phyloP scores from a whole-genome alignment of 768 basidiomycete species.

The Pleurotus tuoliensis region DNA sequence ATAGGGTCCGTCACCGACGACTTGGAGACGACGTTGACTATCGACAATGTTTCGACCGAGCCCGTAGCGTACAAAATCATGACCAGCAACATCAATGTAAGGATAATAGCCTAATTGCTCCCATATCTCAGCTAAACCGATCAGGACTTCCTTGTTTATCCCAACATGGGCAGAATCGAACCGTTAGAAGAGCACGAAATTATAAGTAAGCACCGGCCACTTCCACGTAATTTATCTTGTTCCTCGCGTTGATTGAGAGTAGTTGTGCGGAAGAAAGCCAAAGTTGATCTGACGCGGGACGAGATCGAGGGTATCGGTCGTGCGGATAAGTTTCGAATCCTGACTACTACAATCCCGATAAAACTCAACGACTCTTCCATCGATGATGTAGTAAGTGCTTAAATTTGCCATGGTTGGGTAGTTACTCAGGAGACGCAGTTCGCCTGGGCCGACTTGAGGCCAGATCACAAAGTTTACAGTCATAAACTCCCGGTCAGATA shows the following conservation, averaged over 20 bases:
- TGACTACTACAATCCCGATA: neutral
- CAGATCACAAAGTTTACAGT: slow-evolving; percentile 3
- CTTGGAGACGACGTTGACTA: neutral
- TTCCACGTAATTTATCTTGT: neutral
- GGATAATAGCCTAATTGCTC: neutral
- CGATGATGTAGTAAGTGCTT: neutral
- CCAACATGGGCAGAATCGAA: slow-evolving; percentile 4
- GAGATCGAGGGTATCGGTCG: neutral
- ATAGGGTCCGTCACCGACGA: neutral
- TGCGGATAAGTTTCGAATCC: slow-evolving; percentile 1
- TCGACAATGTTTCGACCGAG: neutral
- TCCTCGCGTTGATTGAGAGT: neutral
- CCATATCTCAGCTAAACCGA: neutral
- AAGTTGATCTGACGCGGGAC: neutral
- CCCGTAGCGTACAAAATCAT: slow-evolving; percentile 5
- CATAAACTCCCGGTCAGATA: slow-evolving; percentile 4
- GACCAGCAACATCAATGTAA: slow-evolving; percentile 1
- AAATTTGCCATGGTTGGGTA: no score
- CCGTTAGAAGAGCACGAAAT: neutral
- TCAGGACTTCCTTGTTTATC: slow-evolving; percentile 1
- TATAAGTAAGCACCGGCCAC: neutral
- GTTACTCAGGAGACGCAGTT: neutral
- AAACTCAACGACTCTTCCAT: neutral
- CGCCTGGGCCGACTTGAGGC: neutral
- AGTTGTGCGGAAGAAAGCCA: neutral